Percentiles rank a stretch among this genome's conserved stretches.
Evolutionary conservation across 208 protist genomes (phyloP).

Genomic region (Trypanosoma rangeli): DNA sequence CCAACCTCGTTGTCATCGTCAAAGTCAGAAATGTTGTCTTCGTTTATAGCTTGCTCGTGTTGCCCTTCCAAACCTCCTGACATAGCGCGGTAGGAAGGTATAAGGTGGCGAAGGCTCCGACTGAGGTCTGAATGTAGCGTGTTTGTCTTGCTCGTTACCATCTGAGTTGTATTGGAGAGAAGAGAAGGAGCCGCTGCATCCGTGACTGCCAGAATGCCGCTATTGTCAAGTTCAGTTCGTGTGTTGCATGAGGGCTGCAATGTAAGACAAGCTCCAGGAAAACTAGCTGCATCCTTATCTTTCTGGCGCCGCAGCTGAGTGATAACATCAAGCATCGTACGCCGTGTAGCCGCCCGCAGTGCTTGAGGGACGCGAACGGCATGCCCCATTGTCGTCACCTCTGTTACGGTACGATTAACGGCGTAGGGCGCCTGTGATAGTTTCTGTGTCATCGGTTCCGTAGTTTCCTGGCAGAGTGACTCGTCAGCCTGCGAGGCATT

Average conservation of each 20-base stretch:
- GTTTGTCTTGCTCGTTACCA: neutral
- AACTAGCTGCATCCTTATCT: neutral
- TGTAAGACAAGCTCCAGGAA: neutral
- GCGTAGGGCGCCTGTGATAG: neutral
- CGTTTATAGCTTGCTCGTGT: constrained; percentile 1
- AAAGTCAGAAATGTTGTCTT: constrained; percentile 40
- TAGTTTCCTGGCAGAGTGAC: neutral
- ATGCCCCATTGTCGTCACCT: constrained; percentile 54
- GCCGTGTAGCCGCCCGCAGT: constrained; percentile 51
- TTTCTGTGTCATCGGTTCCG: neutral
- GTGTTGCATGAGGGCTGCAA: neutral
- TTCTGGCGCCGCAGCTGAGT: neutral
- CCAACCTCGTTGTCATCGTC: constrained; percentile 26
- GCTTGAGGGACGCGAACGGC: constrained; percentile 58
- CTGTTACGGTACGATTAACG: neutral
- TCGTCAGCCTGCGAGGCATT: neutral
- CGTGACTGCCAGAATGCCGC: neutral
- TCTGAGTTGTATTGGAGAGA: neutral
- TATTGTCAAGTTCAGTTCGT: neutral
- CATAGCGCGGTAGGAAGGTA: constrained; percentile 25
- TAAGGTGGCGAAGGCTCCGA: constrained; percentile 44
- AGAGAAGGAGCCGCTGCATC: neutral
- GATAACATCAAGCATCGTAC: constrained; percentile 78
- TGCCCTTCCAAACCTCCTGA: neutral
- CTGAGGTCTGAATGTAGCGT: constrained; percentile 20